A percentile compares a stretch with the other conserved stretches of the same genome.
Evolutionary conservation across 1,139 yeast species (phyloP).

Genomic region (Meyerozyma guilliermondii): DNA sequence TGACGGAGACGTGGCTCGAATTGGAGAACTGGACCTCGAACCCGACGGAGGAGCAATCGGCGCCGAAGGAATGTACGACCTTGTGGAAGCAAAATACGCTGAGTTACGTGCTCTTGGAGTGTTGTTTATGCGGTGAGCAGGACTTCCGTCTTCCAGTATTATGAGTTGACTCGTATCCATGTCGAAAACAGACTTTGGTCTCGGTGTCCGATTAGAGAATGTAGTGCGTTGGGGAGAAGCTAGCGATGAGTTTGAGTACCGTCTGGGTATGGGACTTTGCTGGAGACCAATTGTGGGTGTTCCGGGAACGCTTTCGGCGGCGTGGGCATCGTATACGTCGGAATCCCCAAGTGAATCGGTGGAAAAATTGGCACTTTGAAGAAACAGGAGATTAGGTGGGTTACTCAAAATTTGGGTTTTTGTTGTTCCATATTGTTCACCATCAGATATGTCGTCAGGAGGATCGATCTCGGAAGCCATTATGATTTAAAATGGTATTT

Average conservation of each 20-base stretch:
- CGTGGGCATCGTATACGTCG: conserved; percentile 9
- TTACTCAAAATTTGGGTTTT: not conserved
- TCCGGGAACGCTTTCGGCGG: conserved; percentile 3
- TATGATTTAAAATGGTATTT: not conserved
- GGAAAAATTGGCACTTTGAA: conserved; percentile 39
- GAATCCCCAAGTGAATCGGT: conserved; percentile 28
- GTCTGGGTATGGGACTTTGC: conserved; percentile 10
- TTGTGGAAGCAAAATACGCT: conserved; percentile 9
- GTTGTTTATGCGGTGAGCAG: conserved; percentile 15
- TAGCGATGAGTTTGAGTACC: conserved; percentile 19
- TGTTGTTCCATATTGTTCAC: not conserved
- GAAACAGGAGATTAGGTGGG: not conserved
- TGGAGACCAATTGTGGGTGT: conserved; percentile 1
- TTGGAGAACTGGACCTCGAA: conserved; percentile 23
- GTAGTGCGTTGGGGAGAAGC: conserved; percentile 20
- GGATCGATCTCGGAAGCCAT: not conserved
- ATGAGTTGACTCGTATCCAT: conserved; percentile 23
- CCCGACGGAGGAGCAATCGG: conserved; percentile 10
- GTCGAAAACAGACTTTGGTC: conserved; percentile 38
- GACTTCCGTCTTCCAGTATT: conserved; percentile 28
- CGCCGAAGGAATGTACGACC: conserved; percentile 7
- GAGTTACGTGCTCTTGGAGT: conserved; percentile 21
- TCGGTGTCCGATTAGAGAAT: conserved; percentile 17
- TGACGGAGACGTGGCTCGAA: conserved; percentile 29
- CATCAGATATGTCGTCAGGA: not conserved